phyloP scores from a whole-genome alignment of 2,329 filamentous ascomycete species.

The Paraphaeosphaeria sporulosa region DNA sequence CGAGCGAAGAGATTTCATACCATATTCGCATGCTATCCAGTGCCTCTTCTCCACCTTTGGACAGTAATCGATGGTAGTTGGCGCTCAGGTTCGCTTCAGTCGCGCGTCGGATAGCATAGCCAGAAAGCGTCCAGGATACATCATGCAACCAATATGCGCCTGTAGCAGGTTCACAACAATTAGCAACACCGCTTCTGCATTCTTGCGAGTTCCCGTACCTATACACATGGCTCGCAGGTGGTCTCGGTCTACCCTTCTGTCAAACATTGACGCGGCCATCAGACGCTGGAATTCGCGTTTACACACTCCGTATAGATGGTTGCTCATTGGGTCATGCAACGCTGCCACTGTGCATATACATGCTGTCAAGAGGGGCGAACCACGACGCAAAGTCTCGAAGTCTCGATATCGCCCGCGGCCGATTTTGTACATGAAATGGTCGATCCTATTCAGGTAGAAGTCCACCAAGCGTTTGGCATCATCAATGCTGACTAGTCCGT shows the following conservation, averaged over 20 bases:
- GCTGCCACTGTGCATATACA: slow-evolving; percentile 66
- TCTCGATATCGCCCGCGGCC: slow-evolving; percentile 55
- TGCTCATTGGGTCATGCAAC: slow-evolving; percentile 64
- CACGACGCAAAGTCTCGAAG: slow-evolving; percentile 57
- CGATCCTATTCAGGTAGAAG: slow-evolving; percentile 54
- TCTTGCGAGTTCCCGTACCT: background rate
- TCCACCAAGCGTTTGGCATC: slow-evolving; percentile 53
- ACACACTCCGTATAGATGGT: slow-evolving; percentile 60
- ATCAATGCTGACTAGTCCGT: slow-evolving; percentile 54
- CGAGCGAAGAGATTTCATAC: slow-evolving; percentile 52
- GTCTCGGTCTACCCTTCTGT: slow-evolving; percentile 64
- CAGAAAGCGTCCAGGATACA: slow-evolving; percentile 68
- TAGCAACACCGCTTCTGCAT: background rate
- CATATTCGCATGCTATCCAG: slow-evolving; percentile 65
- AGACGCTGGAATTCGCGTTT: slow-evolving; percentile 66
- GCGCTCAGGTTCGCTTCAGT: slow-evolving; percentile 58
- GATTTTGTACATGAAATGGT: slow-evolving; percentile 58
- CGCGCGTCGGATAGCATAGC: slow-evolving; percentile 60
- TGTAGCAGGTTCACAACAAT: background rate
- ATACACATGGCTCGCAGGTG: slow-evolving; percentile 67
- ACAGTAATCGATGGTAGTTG: slow-evolving; percentile 52
- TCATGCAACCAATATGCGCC: slow-evolving; percentile 70
- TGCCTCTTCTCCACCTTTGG: slow-evolving; percentile 52
- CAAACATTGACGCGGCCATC: slow-evolving; percentile 65
- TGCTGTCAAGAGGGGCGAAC: slow-evolving; percentile 63